A percentile compares a stretch with the other conserved stretches of the same genome.
phyloP scores from a whole-genome alignment of 441 rosid species.

The Euphorbia schlechtendalii region DNA sequence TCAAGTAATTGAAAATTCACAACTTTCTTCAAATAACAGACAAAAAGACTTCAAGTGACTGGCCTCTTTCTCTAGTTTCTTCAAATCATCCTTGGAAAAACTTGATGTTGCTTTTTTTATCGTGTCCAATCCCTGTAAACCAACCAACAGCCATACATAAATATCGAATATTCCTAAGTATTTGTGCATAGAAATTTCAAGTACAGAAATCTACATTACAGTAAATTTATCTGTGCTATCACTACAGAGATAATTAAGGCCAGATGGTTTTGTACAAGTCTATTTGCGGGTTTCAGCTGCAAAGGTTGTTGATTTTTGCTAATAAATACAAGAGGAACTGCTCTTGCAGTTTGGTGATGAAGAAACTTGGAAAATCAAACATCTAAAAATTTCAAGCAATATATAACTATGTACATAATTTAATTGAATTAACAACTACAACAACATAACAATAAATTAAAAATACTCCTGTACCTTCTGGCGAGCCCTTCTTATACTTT shows the following conservation, averaged over 20 bases:
- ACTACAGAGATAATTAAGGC: background rate
- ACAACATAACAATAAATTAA: slow-evolving; percentile 1
- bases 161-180: background rate
- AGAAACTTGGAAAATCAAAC: background rate
- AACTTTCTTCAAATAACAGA: background rate
- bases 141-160: background rate
- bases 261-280: no score
- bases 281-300: no score
- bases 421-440: no score
- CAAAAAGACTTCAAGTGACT: slow-evolving; percentile 13
- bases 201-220: background rate
- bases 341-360: background rate
- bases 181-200: background rate
- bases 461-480: slow-evolving; percentile 50
- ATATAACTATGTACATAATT: no score
- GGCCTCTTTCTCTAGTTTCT: slow-evolving; percentile 89
- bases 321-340: background rate
- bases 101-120: slow-evolving; percentile 66
- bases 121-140: slow-evolving; percentile 67
- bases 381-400: background rate
- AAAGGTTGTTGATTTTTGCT: no score
- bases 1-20: no score
- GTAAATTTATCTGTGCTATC: no score
- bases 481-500: slow-evolving; percentile 85
- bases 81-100: slow-evolving; percentile 72